Evolutionary conservation across 2,329 filamentous ascomycete genomes (phyloP).

Genomic region (Rhynchosporium graminicola): DNA sequence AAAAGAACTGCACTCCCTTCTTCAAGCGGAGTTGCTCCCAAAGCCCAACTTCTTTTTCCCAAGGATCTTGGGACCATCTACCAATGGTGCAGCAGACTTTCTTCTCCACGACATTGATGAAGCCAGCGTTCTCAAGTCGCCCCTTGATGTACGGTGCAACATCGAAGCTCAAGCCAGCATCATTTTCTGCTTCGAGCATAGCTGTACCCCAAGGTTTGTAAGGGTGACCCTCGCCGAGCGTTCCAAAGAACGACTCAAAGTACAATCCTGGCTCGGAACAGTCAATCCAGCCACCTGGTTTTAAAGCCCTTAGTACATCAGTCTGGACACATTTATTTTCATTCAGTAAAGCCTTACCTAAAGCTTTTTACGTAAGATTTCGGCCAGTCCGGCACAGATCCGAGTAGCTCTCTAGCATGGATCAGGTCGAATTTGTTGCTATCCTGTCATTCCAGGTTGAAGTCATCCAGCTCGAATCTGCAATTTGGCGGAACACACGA

Average conservation of each 20-base stretch:
- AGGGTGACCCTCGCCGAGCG: constrained; percentile 18
- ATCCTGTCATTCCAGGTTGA: constrained; percentile 45
- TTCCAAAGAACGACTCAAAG: constrained; percentile 22
- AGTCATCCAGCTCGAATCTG: constrained; percentile 64
- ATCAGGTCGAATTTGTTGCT: constrained; percentile 39
- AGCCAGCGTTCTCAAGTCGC: constrained; percentile 43
- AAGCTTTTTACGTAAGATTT: constrained; percentile 24
- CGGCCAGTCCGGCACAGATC: constrained; percentile 24
- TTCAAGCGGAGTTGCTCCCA: constrained; percentile 27
- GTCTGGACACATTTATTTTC: background rate
- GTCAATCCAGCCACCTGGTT: constrained; percentile 29
- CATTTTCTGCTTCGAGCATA: constrained; percentile 26
- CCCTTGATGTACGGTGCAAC: constrained; percentile 34
- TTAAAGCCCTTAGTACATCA: constrained; percentile 20
- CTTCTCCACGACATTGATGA: constrained; percentile 44
- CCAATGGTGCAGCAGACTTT: constrained; percentile 48
- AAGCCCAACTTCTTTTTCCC: constrained; percentile 23
- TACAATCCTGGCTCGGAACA: constrained; percentile 26
- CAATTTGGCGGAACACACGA: constrained; percentile 59
- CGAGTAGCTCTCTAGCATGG: constrained; percentile 33
- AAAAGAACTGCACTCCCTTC: constrained; percentile 25
- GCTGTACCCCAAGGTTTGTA: constrained; percentile 26
- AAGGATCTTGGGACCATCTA: constrained; percentile 48
- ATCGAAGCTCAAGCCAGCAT: constrained; percentile 26
- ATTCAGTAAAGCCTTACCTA: constrained; percentile 7